Evolutionary conservation across 306 rosid genomes (phyloP).

Genomic region (Castanea mollissima): DNA sequence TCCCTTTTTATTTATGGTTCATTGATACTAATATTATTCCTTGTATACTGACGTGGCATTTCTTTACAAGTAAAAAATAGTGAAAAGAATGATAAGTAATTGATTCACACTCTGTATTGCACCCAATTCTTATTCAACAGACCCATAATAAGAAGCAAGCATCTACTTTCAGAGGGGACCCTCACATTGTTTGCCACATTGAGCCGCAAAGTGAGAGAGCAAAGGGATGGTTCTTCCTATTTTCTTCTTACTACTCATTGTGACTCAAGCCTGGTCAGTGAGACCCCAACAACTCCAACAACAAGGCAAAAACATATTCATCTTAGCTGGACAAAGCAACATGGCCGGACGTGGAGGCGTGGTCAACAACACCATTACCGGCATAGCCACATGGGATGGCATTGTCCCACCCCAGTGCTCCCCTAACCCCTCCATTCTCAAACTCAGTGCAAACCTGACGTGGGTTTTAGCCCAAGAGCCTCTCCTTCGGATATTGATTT

Average conservation of each 20-base stretch:
- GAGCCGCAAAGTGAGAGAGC: background rate
- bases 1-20: too few species aligned
- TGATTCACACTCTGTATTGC: too few species aligned
- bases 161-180: background rate
- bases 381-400: slow-evolving; percentile 56
- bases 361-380: background rate
- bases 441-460: slow-evolving; percentile 39
- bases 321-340: slow-evolving; percentile 97
- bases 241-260: slow-evolving; percentile 2
- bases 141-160: too few species aligned
- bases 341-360: slow-evolving; percentile 96
- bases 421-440: slow-evolving; percentile 40
- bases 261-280: slow-evolving; percentile 9
- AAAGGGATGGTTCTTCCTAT: background rate
- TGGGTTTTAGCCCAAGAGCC: slow-evolving; percentile 83
- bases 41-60: too few species aligned
- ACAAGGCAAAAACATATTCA: slow-evolving; percentile 38
- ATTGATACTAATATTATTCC: too few species aligned
- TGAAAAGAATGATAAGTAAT: too few species aligned
- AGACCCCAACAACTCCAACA: slow-evolving; percentile 1
- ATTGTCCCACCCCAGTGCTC: slow-evolving; percentile 49
- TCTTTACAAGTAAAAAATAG: too few species aligned
- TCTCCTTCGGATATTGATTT: slow-evolving; percentile 51
- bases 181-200: background rate
- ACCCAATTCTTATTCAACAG: too few species aligned